Conservation (phyloP, 2,329 filamentous ascomycete genomes). For the Arthrobotrys entomopaga region DNA sequence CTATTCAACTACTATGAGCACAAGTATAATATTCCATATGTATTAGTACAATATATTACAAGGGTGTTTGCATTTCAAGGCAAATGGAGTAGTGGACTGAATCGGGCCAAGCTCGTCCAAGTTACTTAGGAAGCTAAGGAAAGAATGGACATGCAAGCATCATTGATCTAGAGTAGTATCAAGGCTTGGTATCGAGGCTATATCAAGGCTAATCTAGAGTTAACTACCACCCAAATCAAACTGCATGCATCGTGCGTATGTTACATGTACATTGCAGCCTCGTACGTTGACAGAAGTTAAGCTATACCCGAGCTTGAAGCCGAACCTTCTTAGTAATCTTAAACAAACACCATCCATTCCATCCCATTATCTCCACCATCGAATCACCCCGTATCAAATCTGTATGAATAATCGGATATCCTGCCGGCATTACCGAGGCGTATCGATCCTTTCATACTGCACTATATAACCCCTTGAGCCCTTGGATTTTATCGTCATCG, state of each 20-base stretch:
- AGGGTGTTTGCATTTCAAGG: no score
- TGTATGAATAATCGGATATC: neutral
- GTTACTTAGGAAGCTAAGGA: neutral
- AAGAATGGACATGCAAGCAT: conserved; percentile 6
- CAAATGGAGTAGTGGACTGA: no score
- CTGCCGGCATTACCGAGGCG: no score
- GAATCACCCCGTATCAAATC: neutral
- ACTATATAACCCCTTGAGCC: no score
- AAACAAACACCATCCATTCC: neutral
- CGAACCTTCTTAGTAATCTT: conserved; percentile 42
- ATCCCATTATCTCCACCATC: conserved; percentile 22
- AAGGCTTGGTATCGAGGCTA: no score
- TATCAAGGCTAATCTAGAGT: no score
- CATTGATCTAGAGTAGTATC: conserved; percentile 5
- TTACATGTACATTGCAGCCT: neutral
- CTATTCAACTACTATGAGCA: no score
- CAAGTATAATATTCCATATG: no score
- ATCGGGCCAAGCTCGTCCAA: no score
- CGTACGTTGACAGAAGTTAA: neutral
- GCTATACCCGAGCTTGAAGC: conserved; percentile 27
- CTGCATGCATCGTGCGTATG: neutral
- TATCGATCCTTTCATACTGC: neutral
- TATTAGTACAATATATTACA: no score
- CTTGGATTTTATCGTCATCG: neutral
- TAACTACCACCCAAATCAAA: neutral